These are phyloP conservation scores for Stereocaulon alpinum DNA, from an alignment of 495 filamentous ascomycete species.

Conservation along the genomic window DNA sequence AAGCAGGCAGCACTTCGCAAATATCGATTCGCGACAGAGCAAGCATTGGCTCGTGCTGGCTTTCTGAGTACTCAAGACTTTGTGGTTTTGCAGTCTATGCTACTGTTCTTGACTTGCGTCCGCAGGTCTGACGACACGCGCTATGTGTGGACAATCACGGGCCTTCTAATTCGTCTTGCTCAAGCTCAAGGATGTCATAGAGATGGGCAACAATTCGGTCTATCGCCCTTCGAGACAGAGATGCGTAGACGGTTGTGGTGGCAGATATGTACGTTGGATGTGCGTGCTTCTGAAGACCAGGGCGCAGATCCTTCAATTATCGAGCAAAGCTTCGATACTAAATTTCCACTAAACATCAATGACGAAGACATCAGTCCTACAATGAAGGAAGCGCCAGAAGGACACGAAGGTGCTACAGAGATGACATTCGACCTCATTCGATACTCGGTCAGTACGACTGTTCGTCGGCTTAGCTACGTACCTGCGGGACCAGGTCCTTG, in stretches of 20 bases:
- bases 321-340: constrained; percentile 58
- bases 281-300: constrained; percentile 61
- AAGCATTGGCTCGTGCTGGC: constrained; percentile 23
- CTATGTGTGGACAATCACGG: constrained; percentile 35
- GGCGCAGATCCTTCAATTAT: constrained; percentile 60
- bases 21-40: constrained; percentile 25
- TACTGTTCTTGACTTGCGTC: constrained; percentile 32
- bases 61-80: constrained; percentile 26
- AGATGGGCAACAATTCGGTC: constrained; percentile 49
- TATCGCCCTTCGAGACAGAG: constrained; percentile 59
- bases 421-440: constrained; percentile 69
- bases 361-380: constrained; percentile 60
- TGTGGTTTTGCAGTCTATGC: constrained; percentile 24
- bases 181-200: constrained; percentile 35
- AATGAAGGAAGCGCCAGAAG: constrained; percentile 44
- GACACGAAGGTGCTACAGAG: constrained; percentile 54
- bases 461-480: constrained; percentile 27
- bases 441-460: constrained; percentile 31
- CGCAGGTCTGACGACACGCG: constrained; percentile 36
- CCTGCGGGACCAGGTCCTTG: constrained; percentile 20
- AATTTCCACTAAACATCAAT: constrained; percentile 63
- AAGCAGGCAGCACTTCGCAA: constrained; percentile 25
- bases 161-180: constrained; percentile 38
- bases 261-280: constrained; percentile 57
- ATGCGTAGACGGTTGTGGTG: constrained; percentile 62